phyloP scores from a whole-genome alignment of 31 red algal species.

The Bonnemaisonia californica region DNA sequence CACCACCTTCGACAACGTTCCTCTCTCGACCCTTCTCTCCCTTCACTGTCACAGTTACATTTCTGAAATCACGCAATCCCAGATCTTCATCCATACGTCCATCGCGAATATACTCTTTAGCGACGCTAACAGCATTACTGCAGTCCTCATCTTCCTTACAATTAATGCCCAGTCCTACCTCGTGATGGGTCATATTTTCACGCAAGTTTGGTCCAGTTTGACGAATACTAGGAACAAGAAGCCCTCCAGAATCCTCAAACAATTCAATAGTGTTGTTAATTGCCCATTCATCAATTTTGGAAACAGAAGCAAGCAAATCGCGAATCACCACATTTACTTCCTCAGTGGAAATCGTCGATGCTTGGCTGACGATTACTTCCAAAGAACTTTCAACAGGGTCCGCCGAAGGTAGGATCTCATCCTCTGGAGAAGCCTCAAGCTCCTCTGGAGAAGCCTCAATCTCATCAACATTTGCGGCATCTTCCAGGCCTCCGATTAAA shows the following conservation, averaged over 20 bases:
- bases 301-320: not conserved
- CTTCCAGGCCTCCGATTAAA: no score
- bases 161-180: not conserved
- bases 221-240: no score
- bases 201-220: no score
- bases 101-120: constrained; percentile 19
- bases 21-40: constrained; percentile 33
- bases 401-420: no score
- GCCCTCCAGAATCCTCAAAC: no score
- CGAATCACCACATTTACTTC: no score
- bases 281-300: not conserved
- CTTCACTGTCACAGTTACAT: constrained; percentile 39
- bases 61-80: constrained; percentile 25
- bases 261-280: not conserved
- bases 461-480: no score
- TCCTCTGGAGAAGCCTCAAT: no score
- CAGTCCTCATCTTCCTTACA: constrained; percentile 7
- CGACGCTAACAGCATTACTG: not conserved
- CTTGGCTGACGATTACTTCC: no score
- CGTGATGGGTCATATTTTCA: not conserved
- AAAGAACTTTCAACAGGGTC: no score
- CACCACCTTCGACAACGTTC: not conserved
- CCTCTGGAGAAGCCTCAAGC: no score
- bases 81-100: constrained; percentile 22
- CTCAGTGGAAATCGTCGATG: no score